These are phyloP conservation scores for Endothia cerciana DNA, from an alignment of 2,329 filamentous ascomycete species.

Conservation along the genomic window DNA sequence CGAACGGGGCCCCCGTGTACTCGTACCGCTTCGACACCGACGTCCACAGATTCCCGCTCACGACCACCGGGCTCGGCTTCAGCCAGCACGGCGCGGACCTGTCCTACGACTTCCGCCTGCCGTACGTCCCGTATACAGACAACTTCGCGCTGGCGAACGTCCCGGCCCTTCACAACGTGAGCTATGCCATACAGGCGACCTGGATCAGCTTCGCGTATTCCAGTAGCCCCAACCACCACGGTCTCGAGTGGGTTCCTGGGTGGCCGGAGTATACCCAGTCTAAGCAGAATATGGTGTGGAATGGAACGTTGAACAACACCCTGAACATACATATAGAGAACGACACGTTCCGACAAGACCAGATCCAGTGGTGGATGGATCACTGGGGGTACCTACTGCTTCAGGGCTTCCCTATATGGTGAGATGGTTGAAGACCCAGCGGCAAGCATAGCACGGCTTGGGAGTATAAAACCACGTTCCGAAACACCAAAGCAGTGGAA, in stretches of 20 bases:
- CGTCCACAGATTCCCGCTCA: conserved; percentile 16
- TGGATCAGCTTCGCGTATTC: conserved; percentile 14
- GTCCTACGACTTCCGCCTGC: conserved; percentile 14
- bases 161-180: conserved; percentile 10
- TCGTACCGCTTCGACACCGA: conserved; percentile 19
- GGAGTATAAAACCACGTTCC: neutral
- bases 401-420: conserved; percentile 13
- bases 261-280: conserved; percentile 15
- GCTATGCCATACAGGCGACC: conserved; percentile 11
- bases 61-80: conserved; percentile 2
- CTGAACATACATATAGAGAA: conserved; percentile 16
- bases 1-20: conserved; percentile 1
- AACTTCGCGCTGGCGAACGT: conserved; percentile 11
- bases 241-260: neutral
- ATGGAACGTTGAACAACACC: conserved; percentile 10
- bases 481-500: neutral
- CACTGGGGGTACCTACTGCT: conserved; percentile 15
- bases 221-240: conserved; percentile 12
- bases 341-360: conserved; percentile 9
- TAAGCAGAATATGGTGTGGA: conserved; percentile 14
- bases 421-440: neutral
- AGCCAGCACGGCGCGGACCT: conserved; percentile 16
- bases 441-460: neutral
- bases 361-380: conserved; percentile 17
- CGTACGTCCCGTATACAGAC: conserved; percentile 13